Base-by-base conservation (phyloP, 345 rosid species). In the Barbarea vulgaris region DNA sequence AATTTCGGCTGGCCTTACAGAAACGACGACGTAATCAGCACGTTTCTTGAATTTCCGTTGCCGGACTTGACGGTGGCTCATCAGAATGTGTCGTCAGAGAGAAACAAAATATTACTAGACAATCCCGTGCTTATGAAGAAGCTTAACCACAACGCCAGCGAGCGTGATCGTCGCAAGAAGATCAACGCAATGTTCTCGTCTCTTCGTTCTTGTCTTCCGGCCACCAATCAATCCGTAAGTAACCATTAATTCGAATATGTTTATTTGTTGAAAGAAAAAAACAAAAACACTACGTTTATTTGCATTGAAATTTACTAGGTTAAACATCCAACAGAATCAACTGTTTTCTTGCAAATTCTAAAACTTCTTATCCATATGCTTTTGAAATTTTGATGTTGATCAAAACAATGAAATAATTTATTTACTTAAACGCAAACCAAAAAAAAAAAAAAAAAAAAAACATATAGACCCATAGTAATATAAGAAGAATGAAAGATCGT, bases 131-230 rank as follows among this genome's bases (percentile, higher is more conserved):
- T 65, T 57, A 66, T 65, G 81, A 65, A 67, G 73, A 89, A 89
- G 85, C 84, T 89, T 42, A 80, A 85, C 52, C 95, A 89, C 82
- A 91, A 87, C 59, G 91, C 90, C 0, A 86, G 85, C 2, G 97
- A 91, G 50, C 87, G 93, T 11, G 75, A 80, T 15, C 88, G 93
- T 15, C 84, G 97, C 12, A 86, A 73, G 84, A 89, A 81, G 78
- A 81, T 91, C 71, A 91, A 87, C 52, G 14, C 28, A 33, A 73
- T 89, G 67, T 89, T 84, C 69, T 86, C 86, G 10, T 71, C 88
- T 17, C 95, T 91, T 25, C 95, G 91, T 31, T 82, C 88, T 13
- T 73, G 87, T 51, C 90, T 91, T 73, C 95, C 97, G 0, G 15
- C 80, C 0, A 5, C 83, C 4, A 79, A 77, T 28, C 85, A 83